Percentiles rank a stretch among this genome's conserved stretches.
phyloP scores from a whole-genome alignment of 208 protist species.

The Wallacemonas sp. region DNA sequence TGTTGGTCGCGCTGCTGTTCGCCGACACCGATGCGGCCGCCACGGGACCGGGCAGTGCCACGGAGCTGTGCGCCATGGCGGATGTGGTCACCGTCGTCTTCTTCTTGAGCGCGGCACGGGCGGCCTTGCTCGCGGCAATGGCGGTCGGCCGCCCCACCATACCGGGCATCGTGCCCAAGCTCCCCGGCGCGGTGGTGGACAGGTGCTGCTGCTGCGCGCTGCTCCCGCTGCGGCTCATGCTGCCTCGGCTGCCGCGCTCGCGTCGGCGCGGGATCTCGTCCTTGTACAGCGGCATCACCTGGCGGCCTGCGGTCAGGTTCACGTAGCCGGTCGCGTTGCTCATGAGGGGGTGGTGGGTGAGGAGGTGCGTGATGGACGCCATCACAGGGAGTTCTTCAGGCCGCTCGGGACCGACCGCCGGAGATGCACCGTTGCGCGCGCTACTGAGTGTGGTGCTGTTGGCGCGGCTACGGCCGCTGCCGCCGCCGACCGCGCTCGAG shows the following conservation, averaged over 20 bases:
- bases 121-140: not conserved
- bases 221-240: conserved; percentile 3
- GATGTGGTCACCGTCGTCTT: not conserved
- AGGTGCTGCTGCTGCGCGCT: too few relatives aligned
- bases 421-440: too few relatives aligned
- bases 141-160: not conserved
- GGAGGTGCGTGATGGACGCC: not conserved
- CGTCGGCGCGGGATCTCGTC: conserved; percentile 15
- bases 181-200: too few relatives aligned
- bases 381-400: not conserved
- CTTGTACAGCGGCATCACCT: not conserved
- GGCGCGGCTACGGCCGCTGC: not conserved
- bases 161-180: not conserved
- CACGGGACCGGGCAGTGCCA: not conserved
- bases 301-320: not conserved
- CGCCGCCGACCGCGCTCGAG: not conserved
- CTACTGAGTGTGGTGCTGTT: too few relatives aligned
- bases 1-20: too few relatives aligned
- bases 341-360: conserved; percentile 11
- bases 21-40: not conserved
- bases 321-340: conserved; percentile 11
- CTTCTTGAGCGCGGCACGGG: not conserved
- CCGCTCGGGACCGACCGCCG: not conserved
- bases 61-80: not conserved
- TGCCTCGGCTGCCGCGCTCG: not conserved